phyloP scores from a whole-genome alignment of 306 rosid species.

The Pachyrhizus erosus region DNA sequence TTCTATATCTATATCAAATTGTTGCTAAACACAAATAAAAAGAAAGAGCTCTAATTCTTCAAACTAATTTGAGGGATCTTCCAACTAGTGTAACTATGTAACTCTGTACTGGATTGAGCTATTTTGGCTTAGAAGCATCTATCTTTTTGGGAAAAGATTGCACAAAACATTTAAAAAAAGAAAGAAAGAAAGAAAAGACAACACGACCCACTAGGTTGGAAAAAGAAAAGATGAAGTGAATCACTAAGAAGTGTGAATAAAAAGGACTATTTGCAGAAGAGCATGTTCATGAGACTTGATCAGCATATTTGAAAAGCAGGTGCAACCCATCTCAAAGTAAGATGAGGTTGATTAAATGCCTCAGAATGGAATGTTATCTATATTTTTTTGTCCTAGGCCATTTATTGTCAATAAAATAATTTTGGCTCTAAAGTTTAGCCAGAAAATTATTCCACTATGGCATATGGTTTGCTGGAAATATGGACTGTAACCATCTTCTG shows the following conservation, averaged over 20 bases:
- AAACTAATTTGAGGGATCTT: background rate
- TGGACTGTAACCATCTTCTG: background rate
- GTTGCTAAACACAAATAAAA: background rate
- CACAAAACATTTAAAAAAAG: background rate
- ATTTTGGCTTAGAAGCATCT: background rate
- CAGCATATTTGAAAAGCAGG: conserved; percentile 8
- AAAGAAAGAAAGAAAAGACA: background rate
- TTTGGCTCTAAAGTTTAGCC: background rate
- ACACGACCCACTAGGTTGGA: background rate
- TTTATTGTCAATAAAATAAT: background rate
- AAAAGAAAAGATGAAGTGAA: background rate
- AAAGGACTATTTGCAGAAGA: background rate
- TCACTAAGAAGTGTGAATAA: background rate
- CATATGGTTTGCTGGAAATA: background rate
- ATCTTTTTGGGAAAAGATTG: background rate
- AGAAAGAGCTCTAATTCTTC: background rate
- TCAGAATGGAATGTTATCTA: background rate
- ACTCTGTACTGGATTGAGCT: background rate
- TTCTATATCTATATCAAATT: background rate
- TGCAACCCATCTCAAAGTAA: conserved; percentile 10
- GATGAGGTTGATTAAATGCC: conserved; percentile 14
- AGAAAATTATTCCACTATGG: background rate
- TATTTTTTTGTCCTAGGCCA: background rate
- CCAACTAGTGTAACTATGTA: background rate
- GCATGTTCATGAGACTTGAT: background rate